phyloP scores from a whole-genome alignment of 306 rosid genomes.

The Myrica gale region DNA sequence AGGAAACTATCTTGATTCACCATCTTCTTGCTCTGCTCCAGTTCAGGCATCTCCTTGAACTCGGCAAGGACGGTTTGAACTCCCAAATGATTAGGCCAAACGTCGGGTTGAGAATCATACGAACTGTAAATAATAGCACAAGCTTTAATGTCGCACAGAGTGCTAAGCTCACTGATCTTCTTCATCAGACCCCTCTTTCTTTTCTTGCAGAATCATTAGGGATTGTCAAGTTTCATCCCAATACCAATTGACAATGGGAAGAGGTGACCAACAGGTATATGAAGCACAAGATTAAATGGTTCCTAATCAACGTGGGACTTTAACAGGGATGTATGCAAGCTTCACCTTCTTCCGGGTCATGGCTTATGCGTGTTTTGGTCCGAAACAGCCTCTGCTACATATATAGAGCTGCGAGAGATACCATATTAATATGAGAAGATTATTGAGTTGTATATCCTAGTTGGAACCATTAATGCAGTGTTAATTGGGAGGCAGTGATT shows the following conservation, averaged over 20 bases:
- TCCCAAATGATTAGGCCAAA: constrained; percentile 47
- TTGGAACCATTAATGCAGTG: neutral
- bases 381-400: neutral
- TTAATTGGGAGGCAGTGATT: neutral
- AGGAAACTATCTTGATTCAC: constrained; percentile 33
- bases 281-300: no score
- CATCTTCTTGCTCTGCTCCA: constrained; percentile 41
- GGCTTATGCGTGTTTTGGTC: neutral
- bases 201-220: constrained; percentile 41
- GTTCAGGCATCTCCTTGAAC: constrained; percentile 35
- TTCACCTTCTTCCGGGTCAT: constrained; percentile 63
- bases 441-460: neutral
- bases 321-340: constrained; percentile 36
- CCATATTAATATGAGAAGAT: neutral
- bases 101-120: constrained; percentile 39
- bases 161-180: constrained; percentile 51
- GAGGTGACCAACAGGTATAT: no score
- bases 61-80: constrained; percentile 25
- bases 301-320: no score
- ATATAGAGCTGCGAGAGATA: neutral
- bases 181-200: constrained; percentile 62
- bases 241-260: no score
- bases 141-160: constrained; percentile 53
- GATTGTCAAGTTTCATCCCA: no score
- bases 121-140: constrained; percentile 55